These are phyloP conservation scores for Leccinum cinnamomeum DNA, from an alignment of 1,284 basidiomycete species.

Conservation along the genomic window DNA sequence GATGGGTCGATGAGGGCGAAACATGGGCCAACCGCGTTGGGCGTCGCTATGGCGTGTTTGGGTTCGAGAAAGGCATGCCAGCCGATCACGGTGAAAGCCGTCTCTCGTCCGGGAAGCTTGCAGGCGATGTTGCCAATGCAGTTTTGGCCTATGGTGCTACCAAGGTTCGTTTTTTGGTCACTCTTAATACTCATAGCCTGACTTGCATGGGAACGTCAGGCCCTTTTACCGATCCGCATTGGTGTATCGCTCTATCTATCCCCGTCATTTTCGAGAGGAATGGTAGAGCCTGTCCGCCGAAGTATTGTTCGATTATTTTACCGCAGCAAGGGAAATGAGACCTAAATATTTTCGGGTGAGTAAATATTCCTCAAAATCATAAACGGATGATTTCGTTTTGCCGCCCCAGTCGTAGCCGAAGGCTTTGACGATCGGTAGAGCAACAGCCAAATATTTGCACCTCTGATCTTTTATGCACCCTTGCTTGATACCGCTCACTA, in stretches of 20 bases:
- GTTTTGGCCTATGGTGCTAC: slow-evolving; percentile 83
- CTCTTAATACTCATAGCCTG: slow-evolving; percentile 2
- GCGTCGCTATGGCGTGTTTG: slow-evolving; percentile 78
- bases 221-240: slow-evolving; percentile 66
- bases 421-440: slow-evolving; percentile 36
- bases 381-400: slow-evolving; percentile 37
- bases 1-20: slow-evolving; percentile 77
- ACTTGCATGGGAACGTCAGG: slow-evolving; percentile 45
- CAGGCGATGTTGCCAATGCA: slow-evolving; percentile 73
- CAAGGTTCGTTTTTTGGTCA: slow-evolving; percentile 54
- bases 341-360: slow-evolving; percentile 13
- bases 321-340: background rate
- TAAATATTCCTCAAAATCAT: background rate
- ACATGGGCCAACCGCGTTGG: slow-evolving; percentile 72
- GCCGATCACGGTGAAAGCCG: slow-evolving; percentile 13
- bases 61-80: slow-evolving; percentile 59
- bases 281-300: slow-evolving; percentile 57
- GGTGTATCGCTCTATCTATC: slow-evolving; percentile 74
- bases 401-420: slow-evolving; percentile 38
- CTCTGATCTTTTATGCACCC: slow-evolving; percentile 21
- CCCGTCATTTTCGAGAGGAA: slow-evolving; percentile 68
- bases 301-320: slow-evolving; percentile 27
- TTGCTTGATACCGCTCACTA: slow-evolving; percentile 8
- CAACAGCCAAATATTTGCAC: slow-evolving; percentile 38
- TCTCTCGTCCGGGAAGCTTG: slow-evolving; percentile 47